Percentiles rank a stretch among this genome's conserved stretches.
Evolutionary conservation across 1,284 basidiomycete genomes (phyloP).

Genomic region (Ceratobasidium sp.): DNA sequence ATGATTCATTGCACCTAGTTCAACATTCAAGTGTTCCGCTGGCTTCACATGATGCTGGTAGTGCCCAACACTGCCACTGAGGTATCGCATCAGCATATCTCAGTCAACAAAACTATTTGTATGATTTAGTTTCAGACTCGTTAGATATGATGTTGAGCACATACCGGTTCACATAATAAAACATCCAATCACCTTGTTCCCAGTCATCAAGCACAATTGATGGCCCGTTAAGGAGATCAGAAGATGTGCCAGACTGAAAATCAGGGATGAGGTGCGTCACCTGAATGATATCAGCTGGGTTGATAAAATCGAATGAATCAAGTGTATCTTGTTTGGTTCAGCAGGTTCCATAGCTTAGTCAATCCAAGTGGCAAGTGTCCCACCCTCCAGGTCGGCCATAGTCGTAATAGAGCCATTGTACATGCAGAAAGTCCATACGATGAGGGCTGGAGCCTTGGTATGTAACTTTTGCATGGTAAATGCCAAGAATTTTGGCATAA

Average conservation of each 20-base stretch:
- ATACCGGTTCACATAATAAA: conserved; percentile 50
- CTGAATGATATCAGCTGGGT: conserved; percentile 17
- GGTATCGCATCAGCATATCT: conserved; percentile 52
- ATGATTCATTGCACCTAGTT: no score
- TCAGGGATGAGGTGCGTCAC: conserved; percentile 12
- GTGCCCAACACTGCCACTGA: conserved; percentile 52
- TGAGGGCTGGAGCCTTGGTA: background rate
- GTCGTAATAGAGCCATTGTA: conserved; percentile 1
- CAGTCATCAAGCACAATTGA: background rate
- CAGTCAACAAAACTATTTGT: conserved; percentile 51
- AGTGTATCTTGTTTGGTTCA: background rate
- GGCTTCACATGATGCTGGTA: conserved; percentile 38
- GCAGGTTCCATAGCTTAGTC: background rate
- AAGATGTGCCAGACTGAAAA: background rate
- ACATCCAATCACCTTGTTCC: conserved; percentile 45
- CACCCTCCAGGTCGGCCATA: conserved; percentile 10
- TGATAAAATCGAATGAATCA: conserved; percentile 41
- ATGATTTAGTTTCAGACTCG: background rate
- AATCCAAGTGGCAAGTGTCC: background rate
- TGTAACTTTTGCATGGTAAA: conserved; percentile 4
- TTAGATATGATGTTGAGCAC: no score
- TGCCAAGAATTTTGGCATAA: conserved; percentile 7
- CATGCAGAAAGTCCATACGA: conserved; percentile 9
- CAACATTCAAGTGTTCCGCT: no score
- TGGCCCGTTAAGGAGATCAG: background rate